Evolutionary conservation across 805 yeast species (phyloP), one percentile per base, ranked within the genome.

Genomic region (Dipodascus albidus): DNA sequence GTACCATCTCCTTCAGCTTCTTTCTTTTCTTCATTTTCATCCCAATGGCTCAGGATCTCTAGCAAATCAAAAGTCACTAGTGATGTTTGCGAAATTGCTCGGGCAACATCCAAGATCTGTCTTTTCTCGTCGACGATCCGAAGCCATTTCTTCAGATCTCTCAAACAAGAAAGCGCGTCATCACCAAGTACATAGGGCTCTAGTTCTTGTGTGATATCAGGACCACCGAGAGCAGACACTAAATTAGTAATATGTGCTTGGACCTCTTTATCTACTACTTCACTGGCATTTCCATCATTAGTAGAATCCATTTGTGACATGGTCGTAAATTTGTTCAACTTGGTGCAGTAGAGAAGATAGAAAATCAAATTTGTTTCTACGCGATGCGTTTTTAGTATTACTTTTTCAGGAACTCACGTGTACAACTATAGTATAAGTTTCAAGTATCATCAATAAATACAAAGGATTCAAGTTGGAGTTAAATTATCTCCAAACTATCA

Each of bases 221-320:
- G 78, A 1, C 97, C 98, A 52, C 99, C 99, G 1, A 91, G 74
- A 0, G 98, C 96, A 2, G 96, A 80, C 2, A 89, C 87, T 42
- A 90, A 74, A 47, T 87, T 80, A 14, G 90, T 78, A 31, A 91
- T 83, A 66, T 87, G 88, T 0, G 93, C 87, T 50, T 60, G 65
- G 23, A 67, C 54, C 57, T 63, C 68, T 1, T 64, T 63, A 33
- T 66, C 68, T 2, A 64, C 65, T 11, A 21, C 49, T 31, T 47
- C 41, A 3, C 24, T 24, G n/a, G 19, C 33, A 38, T 38, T 38
- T 27, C 11, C 33, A 19, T 38, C 44, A 17, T 38, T 38, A 38
- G 4, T 14, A 14, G 9, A 11, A 11, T 14, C 44, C 20, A 17
- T 11, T 11, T 27, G 6, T 27, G 44, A 38, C 44, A 38, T 38